phyloP scores from a whole-genome alignment of 116 monocot genomes.

The Dioscorea cayenensis region DNA sequence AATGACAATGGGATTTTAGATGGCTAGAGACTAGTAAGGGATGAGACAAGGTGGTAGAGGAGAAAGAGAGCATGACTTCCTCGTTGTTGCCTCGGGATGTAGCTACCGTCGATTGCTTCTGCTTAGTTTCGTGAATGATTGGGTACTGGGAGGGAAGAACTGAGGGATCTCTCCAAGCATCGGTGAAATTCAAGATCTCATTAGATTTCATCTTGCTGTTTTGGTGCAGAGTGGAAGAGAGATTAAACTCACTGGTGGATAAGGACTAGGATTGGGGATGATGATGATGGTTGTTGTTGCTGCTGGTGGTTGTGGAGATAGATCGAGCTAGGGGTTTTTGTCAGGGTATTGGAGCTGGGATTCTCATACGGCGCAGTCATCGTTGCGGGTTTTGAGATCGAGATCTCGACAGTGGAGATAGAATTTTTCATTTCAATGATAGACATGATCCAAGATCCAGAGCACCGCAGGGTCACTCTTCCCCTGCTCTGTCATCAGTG shows the following conservation, averaged over 20 bases:
- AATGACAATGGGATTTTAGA: background rate
- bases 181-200: slow-evolving; percentile 25
- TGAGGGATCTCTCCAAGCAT: slow-evolving; percentile 16
- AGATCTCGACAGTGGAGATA: slow-evolving; percentile 21
- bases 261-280: slow-evolving; percentile 1
- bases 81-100: slow-evolving; percentile 26
- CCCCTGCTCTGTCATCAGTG: slow-evolving; percentile 8
- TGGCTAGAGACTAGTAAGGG: slow-evolving; percentile 1
- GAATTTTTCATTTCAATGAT: slow-evolving; percentile 34
- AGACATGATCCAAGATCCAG: slow-evolving; percentile 49
- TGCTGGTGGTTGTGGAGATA: slow-evolving; percentile 11
- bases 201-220: slow-evolving; percentile 22
- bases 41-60: slow-evolving; percentile 15
- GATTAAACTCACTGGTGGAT: slow-evolving; percentile 38
- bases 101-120: slow-evolving; percentile 16
- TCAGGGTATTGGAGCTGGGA: slow-evolving; percentile 27
- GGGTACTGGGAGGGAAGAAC: slow-evolving; percentile 8
- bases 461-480: slow-evolving; percentile 32
- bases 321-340: slow-evolving; percentile 35
- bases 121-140: slow-evolving; percentile 5
- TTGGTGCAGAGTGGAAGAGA: slow-evolving; percentile 14
- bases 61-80: slow-evolving; percentile 44
- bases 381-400: slow-evolving; percentile 16
- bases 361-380: slow-evolving; percentile 38
- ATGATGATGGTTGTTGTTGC: too few relatives aligned